These are phyloP conservation scores for Sequoiadendron giganteum DNA, from an alignment of 75 land plant genomes.

Conservation along the genomic window DNA sequence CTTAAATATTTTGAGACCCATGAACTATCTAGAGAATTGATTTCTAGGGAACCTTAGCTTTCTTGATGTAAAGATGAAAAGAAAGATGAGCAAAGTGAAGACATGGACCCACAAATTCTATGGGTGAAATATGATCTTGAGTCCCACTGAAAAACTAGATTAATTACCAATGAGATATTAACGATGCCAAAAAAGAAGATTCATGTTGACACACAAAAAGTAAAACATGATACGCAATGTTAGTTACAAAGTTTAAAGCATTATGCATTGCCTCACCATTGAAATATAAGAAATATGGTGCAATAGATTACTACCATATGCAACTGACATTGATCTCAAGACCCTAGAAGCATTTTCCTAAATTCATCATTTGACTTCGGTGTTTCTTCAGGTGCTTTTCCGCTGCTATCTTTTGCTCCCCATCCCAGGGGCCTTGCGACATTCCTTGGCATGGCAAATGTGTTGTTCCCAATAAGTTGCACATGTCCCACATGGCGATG, in stretches of 20 bases:
- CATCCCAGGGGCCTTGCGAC: constrained; percentile 64
- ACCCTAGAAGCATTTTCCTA: constrained; percentile 65
- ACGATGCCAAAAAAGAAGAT: neutral
- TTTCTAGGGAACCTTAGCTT: neutral
- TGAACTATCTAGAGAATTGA: neutral
- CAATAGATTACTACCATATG: neutral
- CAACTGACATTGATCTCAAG: constrained; percentile 13
- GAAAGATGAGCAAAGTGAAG: neutral
- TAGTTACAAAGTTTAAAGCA: neutral
- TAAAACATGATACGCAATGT: neutral
- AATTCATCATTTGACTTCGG: constrained; percentile 93
- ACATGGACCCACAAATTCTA: neutral
- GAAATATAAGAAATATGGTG: neutral
- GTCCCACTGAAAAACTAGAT: neutral
- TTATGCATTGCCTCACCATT: neutral
- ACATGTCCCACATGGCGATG: constrained; percentile 49
- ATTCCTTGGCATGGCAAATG: constrained; percentile 86
- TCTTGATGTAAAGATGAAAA: neutral
- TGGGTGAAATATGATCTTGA: neutral
- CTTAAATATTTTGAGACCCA: neutral
- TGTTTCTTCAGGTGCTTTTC: constrained; percentile 25
- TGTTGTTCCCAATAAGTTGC: constrained; percentile 56
- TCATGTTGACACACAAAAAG: neutral
- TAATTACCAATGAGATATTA: neutral
- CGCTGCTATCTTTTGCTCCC: constrained; percentile 22